A percentile compares a stretch with the other conserved stretches of the same genome.
These are phyloP conservation scores for Diaporthe sp. DNA, from an alignment of 2,329 filamentous ascomycete species.

Conservation along the genomic window DNA sequence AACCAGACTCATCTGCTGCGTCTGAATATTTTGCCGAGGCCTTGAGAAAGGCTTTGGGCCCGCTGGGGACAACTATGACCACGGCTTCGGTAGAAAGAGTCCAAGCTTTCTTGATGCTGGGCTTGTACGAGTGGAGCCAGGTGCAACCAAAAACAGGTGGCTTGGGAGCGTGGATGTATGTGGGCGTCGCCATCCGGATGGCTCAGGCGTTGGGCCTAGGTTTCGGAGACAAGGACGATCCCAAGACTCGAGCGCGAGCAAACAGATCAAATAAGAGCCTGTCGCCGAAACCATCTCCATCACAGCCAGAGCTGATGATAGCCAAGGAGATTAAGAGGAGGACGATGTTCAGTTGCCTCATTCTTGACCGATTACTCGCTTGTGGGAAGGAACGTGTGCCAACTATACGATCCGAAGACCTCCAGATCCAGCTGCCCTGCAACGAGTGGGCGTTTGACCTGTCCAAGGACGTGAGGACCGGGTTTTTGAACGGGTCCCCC, in stretches of 20 bases:
- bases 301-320: slow-evolving; percentile 58
- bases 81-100: slow-evolving; percentile 71
- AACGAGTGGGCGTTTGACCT: slow-evolving; percentile 75
- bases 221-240: slow-evolving; percentile 62
- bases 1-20: slow-evolving; percentile 65
- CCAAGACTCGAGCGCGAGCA: slow-evolving; percentile 31
- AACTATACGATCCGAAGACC: slow-evolving; percentile 69
- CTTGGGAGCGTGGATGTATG: slow-evolving; percentile 73
- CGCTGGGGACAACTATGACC: slow-evolving; percentile 60
- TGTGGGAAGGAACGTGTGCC: slow-evolving; percentile 72
- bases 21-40: slow-evolving; percentile 75
- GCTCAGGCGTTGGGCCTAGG: slow-evolving; percentile 72
- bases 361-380: slow-evolving; percentile 77
- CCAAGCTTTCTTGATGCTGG: slow-evolving; percentile 78
- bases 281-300: background rate
- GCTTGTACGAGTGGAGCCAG: slow-evolving; percentile 79
- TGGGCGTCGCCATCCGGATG: slow-evolving; percentile 74
- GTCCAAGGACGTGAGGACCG: slow-evolving; percentile 67
- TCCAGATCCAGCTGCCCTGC: slow-evolving; percentile 76
- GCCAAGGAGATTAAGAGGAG: slow-evolving; percentile 74
- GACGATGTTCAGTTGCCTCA: slow-evolving; percentile 81
- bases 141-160: slow-evolving; percentile 63
- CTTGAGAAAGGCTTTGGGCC: slow-evolving; percentile 64
- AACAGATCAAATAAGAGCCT: slow-evolving; percentile 18
- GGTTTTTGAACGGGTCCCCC: slow-evolving; percentile 54